Conservation (phyloP, 2,329 filamentous ascomycete species). For the Aspergillus sp. region DNA sequence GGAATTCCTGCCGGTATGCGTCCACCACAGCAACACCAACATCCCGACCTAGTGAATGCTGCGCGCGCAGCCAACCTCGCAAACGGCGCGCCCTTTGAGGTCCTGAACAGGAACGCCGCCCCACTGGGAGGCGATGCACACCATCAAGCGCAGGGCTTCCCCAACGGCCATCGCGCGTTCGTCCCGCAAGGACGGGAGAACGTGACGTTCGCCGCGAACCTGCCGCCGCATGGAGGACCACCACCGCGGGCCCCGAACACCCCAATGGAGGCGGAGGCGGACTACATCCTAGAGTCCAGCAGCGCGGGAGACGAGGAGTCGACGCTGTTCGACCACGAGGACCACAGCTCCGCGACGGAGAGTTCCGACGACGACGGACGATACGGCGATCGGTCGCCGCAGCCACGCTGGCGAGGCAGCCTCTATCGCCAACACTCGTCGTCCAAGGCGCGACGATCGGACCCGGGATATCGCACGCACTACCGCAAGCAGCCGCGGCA, state of each 20-base stretch:
- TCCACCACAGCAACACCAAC: background rate
- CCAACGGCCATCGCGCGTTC: background rate
- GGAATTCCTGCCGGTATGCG: background rate
- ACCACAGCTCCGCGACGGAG: slow-evolving; percentile 27
- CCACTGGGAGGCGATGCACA: background rate
- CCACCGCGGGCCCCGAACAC: slow-evolving; percentile 2
- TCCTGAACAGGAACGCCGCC: slow-evolving; percentile 1
- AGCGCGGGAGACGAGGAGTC: slow-evolving; percentile 31
- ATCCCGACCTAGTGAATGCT: slow-evolving; percentile 2
- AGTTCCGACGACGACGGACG: slow-evolving; percentile 22
- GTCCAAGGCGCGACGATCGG: slow-evolving; percentile 16
- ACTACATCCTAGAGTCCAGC: slow-evolving; percentile 15
- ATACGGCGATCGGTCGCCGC: background rate
- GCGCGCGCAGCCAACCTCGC: background rate
- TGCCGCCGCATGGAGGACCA: background rate
- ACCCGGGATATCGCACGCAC: slow-evolving; percentile 24
- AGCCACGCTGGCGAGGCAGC: slow-evolving; percentile 15
- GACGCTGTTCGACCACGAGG: slow-evolving; percentile 23
- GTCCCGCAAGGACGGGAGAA: background rate
- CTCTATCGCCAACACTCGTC: slow-evolving; percentile 19
- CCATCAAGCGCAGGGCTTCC: slow-evolving; percentile 1
- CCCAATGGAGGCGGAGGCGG: slow-evolving; percentile 9
- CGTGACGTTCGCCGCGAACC: background rate
- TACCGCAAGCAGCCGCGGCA: slow-evolving; percentile 21
- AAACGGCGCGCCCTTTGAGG: background rate